Percentiles rank a stretch among this genome's conserved stretches.
These are phyloP conservation scores for Persicaria maculosa DNA, from an alignment of 148 eudicot species.

Conservation along the genomic window DNA sequence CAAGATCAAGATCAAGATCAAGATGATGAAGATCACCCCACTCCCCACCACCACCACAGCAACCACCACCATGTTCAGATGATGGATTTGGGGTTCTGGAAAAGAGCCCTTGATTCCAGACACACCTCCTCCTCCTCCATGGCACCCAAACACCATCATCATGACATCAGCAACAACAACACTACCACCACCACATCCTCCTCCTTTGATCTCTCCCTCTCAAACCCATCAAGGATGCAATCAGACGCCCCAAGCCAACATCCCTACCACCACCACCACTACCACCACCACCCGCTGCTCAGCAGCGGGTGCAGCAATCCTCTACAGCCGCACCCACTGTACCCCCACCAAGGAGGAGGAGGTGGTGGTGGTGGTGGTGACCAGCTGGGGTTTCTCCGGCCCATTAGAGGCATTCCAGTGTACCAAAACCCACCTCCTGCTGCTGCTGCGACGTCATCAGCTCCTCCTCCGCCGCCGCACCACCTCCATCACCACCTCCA, in stretches of 20 bases:
- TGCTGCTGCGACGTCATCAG: background rate
- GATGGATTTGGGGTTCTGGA: constrained; percentile 15
- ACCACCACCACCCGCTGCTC: constrained; percentile 14
- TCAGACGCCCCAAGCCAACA: background rate
- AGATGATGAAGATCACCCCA: background rate
- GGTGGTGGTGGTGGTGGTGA: background rate
- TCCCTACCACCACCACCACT: background rate
- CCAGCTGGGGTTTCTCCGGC: constrained; percentile 47
- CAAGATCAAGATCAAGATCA: background rate
- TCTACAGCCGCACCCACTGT: constrained; percentile 20
- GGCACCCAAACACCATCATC: background rate
- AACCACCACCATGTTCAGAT: background rate
- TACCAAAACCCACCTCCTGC: constrained; percentile 61
- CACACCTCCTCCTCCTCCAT: constrained; percentile 5
- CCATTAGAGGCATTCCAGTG: constrained; percentile 83
- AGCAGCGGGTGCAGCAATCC: constrained; percentile 14
- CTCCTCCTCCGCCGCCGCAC: constrained; percentile 32
- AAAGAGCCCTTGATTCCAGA: constrained; percentile 14
- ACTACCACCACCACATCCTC: background rate
- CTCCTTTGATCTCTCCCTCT: constrained; percentile 31
- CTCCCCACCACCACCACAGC: background rate
- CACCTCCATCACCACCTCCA: background rate
- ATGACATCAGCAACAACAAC: background rate
- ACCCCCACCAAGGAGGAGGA: constrained; percentile 12
- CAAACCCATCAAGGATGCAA: constrained; percentile 18